Base-by-base conservation (phyloP, 176 grass and related monocot genomes). In the Aegilops bicornis region DNA sequence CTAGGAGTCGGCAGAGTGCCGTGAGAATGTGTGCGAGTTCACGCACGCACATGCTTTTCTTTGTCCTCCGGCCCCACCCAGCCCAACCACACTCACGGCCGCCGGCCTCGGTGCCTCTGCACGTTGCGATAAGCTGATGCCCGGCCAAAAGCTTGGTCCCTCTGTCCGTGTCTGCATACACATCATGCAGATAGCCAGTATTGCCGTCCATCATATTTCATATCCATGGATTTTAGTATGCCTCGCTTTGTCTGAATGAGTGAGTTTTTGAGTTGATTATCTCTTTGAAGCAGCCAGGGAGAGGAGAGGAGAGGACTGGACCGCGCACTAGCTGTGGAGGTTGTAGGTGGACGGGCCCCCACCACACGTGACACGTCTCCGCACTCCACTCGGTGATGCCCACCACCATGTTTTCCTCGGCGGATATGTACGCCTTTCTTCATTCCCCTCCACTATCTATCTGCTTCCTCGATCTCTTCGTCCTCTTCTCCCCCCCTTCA, bases 331-430 rank as follows among this genome's bases (percentile, higher is more conserved):
- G 31, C 3, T 22, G 24, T 68, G 42, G 33, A 77, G 16, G 19
- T 8, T 4, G 31, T 25, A 17, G 59, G 43, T 66, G 40, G 33
- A n/a, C 17, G 8, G 15, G 33, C 71, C 42, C 79, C 69, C 33
- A 82, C 83, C 78, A 69, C 69, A 81, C 35, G 69, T 85, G 81
- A 52, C 69, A 40, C 72, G 56, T 8, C 64, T n/a, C 72, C 3
- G 36, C 9, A 17, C 19, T 10, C 35, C 58, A 3, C 20, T 22
- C 1, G 25, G 58, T 56, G 24, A 69, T 47, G 7, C 42, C 60
- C 61, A 87, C 60, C 61, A 87, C 60, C 72, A 48, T 68, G 63
- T 90, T 71, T 82, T 47, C 59, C 42, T 16, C 61, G 29, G 12
- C 22, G 43, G 67, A 75, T 79, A 65, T 63, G 32, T 25, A 20